phyloP scores from a whole-genome alignment of 2,329 filamentous ascomycete genomes.

The Paramyrothecium sp. region DNA sequence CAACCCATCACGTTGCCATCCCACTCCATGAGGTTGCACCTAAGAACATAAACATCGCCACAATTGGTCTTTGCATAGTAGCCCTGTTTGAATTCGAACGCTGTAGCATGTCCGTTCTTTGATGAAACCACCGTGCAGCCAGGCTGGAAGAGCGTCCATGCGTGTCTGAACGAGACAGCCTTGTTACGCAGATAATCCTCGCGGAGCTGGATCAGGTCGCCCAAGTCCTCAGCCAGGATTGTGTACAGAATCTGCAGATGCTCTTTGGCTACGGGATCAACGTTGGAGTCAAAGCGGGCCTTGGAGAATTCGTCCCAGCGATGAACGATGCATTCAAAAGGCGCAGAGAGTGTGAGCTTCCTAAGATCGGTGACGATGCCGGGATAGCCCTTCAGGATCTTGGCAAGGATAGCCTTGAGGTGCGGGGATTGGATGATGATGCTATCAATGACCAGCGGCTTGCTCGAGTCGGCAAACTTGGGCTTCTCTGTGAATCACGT shows the following conservation, averaged over 20 bases:
- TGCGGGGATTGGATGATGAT: conserved; percentile 63
- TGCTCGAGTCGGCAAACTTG: conserved; percentile 56
- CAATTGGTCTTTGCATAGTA: conserved; percentile 35
- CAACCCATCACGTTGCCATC: conserved; percentile 47
- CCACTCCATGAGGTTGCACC: conserved; percentile 44
- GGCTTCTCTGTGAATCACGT: conserved; percentile 25
- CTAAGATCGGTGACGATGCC: conserved; percentile 58
- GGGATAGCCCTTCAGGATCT: conserved; percentile 56
- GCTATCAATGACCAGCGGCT: conserved; percentile 59
- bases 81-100: conserved; percentile 35
- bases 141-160: conserved; percentile 54
- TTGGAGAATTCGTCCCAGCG: conserved; percentile 53
- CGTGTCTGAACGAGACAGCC: conserved; percentile 51
- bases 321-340: conserved; percentile 65
- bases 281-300: conserved; percentile 36
- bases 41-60: conserved; percentile 35
- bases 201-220: conserved; percentile 45
- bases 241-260: conserved; percentile 46
- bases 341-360: conserved; percentile 58
- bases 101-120: conserved; percentile 36
- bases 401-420: conserved; percentile 54
- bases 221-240: conserved; percentile 49
- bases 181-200: conserved; percentile 51
- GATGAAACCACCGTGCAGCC: conserved; percentile 38
- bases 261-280: conserved; percentile 39